Evolutionary conservation across 257 asterid species (phyloP).

Genomic region (Solanum chiquidenum): DNA sequence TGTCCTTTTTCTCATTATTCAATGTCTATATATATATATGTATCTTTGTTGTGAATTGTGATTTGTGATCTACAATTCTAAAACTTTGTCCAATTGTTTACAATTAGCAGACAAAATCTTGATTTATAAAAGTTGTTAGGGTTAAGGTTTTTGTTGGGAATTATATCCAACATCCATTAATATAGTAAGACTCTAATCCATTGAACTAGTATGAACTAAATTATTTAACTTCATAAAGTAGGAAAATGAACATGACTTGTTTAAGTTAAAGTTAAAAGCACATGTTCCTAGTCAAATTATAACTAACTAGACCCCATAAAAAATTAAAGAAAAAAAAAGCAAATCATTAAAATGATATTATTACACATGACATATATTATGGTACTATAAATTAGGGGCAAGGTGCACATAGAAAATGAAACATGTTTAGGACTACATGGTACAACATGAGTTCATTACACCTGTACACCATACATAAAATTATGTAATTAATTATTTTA

Average conservation of each 20-base stretch:
- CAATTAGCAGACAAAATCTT: not conserved
- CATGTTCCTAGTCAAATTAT: not conserved
- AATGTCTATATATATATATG: too few relatives aligned
- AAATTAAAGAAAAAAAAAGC: not conserved
- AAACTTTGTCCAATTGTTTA: not conserved
- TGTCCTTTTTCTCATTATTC: too few relatives aligned
- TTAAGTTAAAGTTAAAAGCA: not conserved
- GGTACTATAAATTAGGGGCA: not conserved
- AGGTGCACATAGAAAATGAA: not conserved
- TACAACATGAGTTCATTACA: not conserved
- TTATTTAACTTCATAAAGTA: not conserved
- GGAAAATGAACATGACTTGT: not conserved
- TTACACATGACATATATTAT: not conserved
- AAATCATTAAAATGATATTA: not conserved
- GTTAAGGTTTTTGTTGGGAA: not conserved
- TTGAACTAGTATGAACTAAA: not conserved
- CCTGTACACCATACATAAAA: not conserved
- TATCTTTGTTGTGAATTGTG: too few relatives aligned
- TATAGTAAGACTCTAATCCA: not conserved
- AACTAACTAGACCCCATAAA: not conserved
- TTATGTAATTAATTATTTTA: constrained; percentile 10
- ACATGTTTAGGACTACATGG: not conserved
- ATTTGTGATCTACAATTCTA: not conserved
- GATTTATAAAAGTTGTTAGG: not conserved
- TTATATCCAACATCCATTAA: not conserved